Evolutionary conservation across 345 rosid genomes (phyloP).

Genomic region (Mallotus nudiflorus): DNA sequence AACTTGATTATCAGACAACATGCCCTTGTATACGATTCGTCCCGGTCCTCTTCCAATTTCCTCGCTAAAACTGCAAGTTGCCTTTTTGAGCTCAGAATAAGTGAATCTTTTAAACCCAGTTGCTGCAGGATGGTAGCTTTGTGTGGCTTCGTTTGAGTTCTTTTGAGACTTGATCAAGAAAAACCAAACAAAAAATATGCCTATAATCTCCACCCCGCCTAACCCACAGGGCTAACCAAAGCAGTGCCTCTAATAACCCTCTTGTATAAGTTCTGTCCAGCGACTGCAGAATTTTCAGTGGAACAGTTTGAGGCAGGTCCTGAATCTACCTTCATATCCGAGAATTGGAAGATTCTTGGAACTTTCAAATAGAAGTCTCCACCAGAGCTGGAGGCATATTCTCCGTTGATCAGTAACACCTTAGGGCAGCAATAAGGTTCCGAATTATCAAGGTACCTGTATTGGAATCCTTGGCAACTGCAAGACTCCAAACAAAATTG

Average conservation of each 20-base stretch:
- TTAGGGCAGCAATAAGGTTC: conserved; percentile 18
- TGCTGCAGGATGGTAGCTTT: neutral
- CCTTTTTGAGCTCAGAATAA: neutral
- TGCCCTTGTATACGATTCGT: neutral
- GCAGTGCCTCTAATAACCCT: neutral
- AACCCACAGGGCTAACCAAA: neutral
- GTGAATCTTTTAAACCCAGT: neutral
- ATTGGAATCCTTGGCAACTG: conserved; percentile 12
- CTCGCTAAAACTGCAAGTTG: neutral
- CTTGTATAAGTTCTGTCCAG: neutral
- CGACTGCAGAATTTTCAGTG: no score
- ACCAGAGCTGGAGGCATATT: neutral
- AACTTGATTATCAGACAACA: neutral
- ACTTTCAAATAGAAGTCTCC: conserved; percentile 18
- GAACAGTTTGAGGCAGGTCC: neutral
- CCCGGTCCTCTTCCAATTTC: neutral
- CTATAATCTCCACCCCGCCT: neutral
- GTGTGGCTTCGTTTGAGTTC: neutral
- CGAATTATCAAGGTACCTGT: neutral
- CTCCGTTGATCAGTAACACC: conserved; percentile 1
- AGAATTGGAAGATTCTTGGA: neutral
- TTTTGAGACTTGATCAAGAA: neutral
- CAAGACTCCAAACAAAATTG: conserved; percentile 9
- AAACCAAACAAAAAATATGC: neutral
- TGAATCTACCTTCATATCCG: neutral